phyloP scores from a whole-genome alignment of 345 rosid species.

The Combretum micranthum region DNA sequence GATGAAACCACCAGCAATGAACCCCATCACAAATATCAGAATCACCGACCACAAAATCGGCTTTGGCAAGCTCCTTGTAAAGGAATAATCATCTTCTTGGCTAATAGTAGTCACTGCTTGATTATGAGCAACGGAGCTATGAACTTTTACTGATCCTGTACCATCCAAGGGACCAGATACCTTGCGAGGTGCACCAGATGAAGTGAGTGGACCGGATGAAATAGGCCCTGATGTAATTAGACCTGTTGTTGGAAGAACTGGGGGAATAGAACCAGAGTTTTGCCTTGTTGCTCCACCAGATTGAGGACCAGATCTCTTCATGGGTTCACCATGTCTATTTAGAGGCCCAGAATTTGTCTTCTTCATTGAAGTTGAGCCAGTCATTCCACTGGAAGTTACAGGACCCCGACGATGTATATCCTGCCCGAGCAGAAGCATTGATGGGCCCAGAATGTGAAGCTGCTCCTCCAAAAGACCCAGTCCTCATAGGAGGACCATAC shows the following conservation, averaged over 20 bases:
- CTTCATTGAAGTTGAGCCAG: conserved; percentile 76
- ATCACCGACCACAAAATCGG: conserved; percentile 63
- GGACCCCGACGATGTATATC: conserved; percentile 65
- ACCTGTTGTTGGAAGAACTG: conserved; percentile 85
- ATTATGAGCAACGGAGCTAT: conserved; percentile 58
- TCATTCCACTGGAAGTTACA: conserved; percentile 44
- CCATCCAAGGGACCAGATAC: conserved; percentile 93
- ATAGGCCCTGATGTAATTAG: conserved; percentile 95
- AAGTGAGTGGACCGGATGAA: conserved; percentile 71
- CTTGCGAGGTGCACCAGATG: conserved; percentile 82
- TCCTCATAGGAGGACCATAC: conserved; percentile 66
- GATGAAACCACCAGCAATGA: conserved; percentile 83
- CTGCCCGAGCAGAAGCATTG: conserved; percentile 69
- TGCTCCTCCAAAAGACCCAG: conserved; percentile 87
- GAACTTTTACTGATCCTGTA: conserved; percentile 61
- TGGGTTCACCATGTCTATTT: conserved; percentile 86
- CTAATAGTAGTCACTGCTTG: conserved; percentile 68
- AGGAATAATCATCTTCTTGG: conserved; percentile 66
- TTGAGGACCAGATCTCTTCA: conserved; percentile 90
- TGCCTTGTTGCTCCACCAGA: conserved; percentile 96
- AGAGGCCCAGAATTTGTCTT: conserved; percentile 96
- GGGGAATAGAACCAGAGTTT: conserved; percentile 86
- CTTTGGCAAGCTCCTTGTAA: conserved; percentile 68
- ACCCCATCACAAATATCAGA: conserved; percentile 72
- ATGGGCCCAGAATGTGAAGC: conserved; percentile 81